Base-by-base conservation (phyloP, 352 stramenopile species). In the Peronospora destructor region DNA sequence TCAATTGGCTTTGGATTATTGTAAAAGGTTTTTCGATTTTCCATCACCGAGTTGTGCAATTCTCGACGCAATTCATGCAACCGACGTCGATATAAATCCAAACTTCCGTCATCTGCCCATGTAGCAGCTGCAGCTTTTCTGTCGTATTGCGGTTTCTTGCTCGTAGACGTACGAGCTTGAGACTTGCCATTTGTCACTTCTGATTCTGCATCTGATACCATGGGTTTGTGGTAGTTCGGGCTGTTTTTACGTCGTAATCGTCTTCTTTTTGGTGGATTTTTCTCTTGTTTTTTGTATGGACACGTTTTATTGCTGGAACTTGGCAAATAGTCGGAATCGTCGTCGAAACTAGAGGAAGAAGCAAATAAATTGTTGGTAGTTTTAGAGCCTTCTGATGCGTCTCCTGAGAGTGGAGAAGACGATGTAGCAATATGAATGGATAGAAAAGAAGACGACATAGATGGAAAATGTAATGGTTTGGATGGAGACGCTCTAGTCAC, bases 31-130 rank as follows among this genome's bases (percentile, higher is more conserved):
- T 53, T 62, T 17, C 44, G 45, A 12, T 33, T 45, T 28, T 64
- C 53, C 0, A 53, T 51, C 21, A 67, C 56, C 1, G 59, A 63
- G 3, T 62, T 52, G 34, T 63, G 51, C 11, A 74, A 32, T 23
- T 60, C 29, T 44, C 49, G 43, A 21, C 60, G 44, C 14, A 80
- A 55, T 11, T 73, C 66, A 21, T 68, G 45, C 6, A 83, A 16
- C 4, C 65, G 61, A 9, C 53, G 61, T 59, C 56, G 44, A 19
- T 62, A 66, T 10, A 57, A 43, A 29, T 66, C 58, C 50, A 57
- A 30, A 44, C 59, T 68, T 5, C 71, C 71, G 33, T 82, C 71
- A 44, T 82, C 71, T 30, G 56, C 46, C 64, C 70, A 81, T 3
- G 60, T 68, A 11, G 61, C 53, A 17, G 61, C 61, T 28, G 45